Conservation (phyloP, 2,329 filamentous ascomycete genomes). For the Atkinsonella texensis region DNA sequence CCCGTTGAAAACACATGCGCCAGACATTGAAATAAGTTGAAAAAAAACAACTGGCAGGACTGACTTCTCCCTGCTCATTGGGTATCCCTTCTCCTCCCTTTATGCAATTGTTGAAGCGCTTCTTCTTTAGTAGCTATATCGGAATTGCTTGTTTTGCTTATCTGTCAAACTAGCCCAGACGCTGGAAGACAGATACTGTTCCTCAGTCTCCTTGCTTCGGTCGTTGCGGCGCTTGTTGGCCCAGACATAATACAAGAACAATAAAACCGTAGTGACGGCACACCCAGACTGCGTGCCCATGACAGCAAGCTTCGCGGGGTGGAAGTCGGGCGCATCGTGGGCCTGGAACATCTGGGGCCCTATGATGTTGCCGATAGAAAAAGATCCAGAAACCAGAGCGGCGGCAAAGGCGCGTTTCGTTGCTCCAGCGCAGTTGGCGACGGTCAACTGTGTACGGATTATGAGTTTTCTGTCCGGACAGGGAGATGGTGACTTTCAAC, state of each 20-base stretch:
- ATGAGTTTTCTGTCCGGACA: not conserved
- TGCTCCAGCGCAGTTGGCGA: slow-evolving; percentile 38
- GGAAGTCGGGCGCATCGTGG: slow-evolving; percentile 37
- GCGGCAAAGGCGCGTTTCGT: slow-evolving; percentile 41
- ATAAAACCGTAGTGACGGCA: slow-evolving; percentile 26
- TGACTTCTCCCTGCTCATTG: not conserved
- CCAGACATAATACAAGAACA: slow-evolving; percentile 39
- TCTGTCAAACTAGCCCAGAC: slow-evolving; percentile 41
- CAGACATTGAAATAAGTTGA: not conserved
- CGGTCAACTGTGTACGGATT: slow-evolving; percentile 25
- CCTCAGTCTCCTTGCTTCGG: slow-evolving; percentile 23
- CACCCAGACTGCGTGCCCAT: slow-evolving; percentile 37
- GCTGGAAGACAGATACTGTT: slow-evolving; percentile 27
- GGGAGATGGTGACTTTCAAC: slow-evolving; percentile 5
- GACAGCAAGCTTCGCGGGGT: slow-evolving; percentile 42
- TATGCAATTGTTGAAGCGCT: not conserved
- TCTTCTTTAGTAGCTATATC: slow-evolving; percentile 32
- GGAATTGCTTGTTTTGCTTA: slow-evolving; percentile 43
- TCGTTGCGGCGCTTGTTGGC: slow-evolving; percentile 29
- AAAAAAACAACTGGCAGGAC: not conserved
- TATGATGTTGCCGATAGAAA: slow-evolving; percentile 43
- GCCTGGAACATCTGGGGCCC: slow-evolving; percentile 44
- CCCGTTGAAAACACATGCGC: not conserved
- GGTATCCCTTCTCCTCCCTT: not conserved
- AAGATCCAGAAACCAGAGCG: slow-evolving; percentile 35